Evolutionary conservation across 345 rosid species (phyloP).

Genomic region (Corymbia maculata): DNA sequence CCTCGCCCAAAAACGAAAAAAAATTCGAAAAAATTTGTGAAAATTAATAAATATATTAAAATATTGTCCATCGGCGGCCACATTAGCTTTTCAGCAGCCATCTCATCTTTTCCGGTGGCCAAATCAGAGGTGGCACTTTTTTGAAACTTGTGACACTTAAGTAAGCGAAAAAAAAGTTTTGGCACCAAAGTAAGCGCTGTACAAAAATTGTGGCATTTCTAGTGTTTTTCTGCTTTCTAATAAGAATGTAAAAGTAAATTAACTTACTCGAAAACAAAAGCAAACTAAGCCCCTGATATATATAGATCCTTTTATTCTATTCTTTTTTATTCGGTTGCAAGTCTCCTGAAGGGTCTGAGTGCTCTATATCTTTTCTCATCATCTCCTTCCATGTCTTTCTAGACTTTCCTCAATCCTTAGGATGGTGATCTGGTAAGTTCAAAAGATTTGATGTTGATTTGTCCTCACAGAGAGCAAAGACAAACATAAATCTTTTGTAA

Average conservation of each 20-base stretch:
- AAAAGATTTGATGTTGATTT: not conserved
- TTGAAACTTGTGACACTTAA: too few relatives aligned
- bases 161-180: too few relatives aligned
- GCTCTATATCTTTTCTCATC: not conserved
- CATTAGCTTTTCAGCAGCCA: too few relatives aligned
- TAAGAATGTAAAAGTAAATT: not conserved
- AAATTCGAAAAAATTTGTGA: too few relatives aligned
- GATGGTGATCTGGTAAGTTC: not conserved
- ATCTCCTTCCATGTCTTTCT: not conserved
- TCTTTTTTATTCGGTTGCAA: not conserved
- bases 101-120: too few relatives aligned
- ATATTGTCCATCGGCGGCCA: too few relatives aligned
- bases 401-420: not conserved
- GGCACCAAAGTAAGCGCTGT: too few relatives aligned
- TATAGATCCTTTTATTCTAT: not conserved
- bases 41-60: too few relatives aligned
- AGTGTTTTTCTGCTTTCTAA: too few relatives aligned
- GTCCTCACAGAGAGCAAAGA: not conserved
- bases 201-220: too few relatives aligned
- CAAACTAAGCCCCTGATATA: not conserved
- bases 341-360: not conserved
- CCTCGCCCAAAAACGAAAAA: too few relatives aligned
- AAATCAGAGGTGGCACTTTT: too few relatives aligned
- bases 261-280: not conserved
- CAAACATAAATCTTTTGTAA: not conserved